Percentiles rank a stretch among this genome's conserved stretches.
Evolutionary conservation across 2,329 filamentous ascomycete species (phyloP).

Genomic region (Cucurbitaria berberidis): DNA sequence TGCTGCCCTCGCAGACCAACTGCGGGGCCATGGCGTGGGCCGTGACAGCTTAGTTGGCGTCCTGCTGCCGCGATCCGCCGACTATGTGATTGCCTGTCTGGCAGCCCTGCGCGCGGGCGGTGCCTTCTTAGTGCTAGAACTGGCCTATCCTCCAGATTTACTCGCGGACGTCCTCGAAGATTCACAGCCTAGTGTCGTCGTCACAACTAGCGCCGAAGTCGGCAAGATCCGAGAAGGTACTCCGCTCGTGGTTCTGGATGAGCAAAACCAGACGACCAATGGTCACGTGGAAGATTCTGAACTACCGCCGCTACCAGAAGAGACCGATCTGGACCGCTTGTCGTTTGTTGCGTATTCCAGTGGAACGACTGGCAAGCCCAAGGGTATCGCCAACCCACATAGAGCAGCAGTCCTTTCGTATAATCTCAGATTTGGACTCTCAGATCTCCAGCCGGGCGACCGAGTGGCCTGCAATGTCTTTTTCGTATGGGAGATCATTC

Average conservation of each 20-base stretch:
- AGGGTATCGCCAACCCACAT: conserved; percentile 82
- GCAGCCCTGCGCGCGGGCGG: conserved; percentile 80
- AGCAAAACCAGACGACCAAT: conserved; percentile 35
- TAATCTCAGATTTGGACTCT: conserved; percentile 71
- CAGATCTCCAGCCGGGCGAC: conserved; percentile 73
- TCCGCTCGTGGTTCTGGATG: conserved; percentile 70
- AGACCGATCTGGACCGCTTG: conserved; percentile 73
- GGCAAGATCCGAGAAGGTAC: conserved; percentile 68
- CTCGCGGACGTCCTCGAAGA: conserved; percentile 79
- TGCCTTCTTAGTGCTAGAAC: conserved; percentile 79
- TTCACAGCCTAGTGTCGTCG: conserved; percentile 71
- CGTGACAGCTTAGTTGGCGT: conserved; percentile 78
- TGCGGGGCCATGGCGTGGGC: conserved; percentile 71
- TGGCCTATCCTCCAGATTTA: conserved; percentile 76
- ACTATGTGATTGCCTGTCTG: conserved; percentile 80
- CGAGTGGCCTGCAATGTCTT: conserved; percentile 88
- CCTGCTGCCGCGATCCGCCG: conserved; percentile 74
- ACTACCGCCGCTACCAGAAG: conserved; percentile 61
- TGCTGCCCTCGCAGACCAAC: conserved; percentile 65
- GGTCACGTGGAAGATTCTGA: conserved; percentile 51
- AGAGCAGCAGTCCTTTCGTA: conserved; percentile 76
- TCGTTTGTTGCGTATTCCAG: conserved; percentile 84
- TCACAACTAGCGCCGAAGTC: conserved; percentile 70
- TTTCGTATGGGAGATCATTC: conserved; percentile 84
- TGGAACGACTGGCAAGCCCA: conserved; percentile 78